These are phyloP conservation scores for Chamaecrista fasciculata DNA, from an alignment of 306 rosid genomes.

Conservation along the genomic window DNA sequence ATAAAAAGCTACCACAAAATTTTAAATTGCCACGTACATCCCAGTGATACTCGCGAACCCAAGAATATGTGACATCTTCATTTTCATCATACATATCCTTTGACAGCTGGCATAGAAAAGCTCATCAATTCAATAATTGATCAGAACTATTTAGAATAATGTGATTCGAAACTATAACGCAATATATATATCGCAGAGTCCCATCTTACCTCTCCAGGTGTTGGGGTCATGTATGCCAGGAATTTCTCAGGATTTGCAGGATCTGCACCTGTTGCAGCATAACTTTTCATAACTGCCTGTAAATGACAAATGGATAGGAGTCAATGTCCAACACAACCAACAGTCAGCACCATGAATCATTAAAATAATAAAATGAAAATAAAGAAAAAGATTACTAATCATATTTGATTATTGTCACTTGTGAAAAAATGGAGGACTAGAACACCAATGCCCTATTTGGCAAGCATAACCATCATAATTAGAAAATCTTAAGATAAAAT, in stretches of 20 bases:
- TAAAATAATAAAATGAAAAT: background rate
- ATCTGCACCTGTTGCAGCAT: slow-evolving; percentile 62
- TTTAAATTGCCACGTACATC: slow-evolving; percentile 59
- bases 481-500: background rate
- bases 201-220: slow-evolving; percentile 78
- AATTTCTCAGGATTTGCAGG: slow-evolving; percentile 81
- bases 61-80: slow-evolving; percentile 76
- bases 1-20: slow-evolving; percentile 7
- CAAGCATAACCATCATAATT: background rate
- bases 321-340: slow-evolving; percentile 21
- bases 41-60: slow-evolving; percentile 95
- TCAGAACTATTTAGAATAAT: background rate
- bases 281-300: slow-evolving; percentile 96
- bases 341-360: slow-evolving; percentile 15
- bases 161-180: slow-evolving; percentile 19
- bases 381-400: background rate
- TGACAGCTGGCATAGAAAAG: slow-evolving; percentile 67
- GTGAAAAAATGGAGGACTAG: slow-evolving; percentile 16
- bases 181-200: slow-evolving; percentile 6
- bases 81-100: slow-evolving; percentile 82
- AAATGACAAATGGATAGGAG: slow-evolving; percentile 26
- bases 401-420: slow-evolving; percentile 5
- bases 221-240: slow-evolving; percentile 92
- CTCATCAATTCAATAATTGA: slow-evolving; percentile 24
- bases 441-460: background rate